A percentile compares a stretch with the other conserved stretches of the same genome.
Conservation (phyloP, 192 early-diverging fungal genomes). For the Coemansia sp. region DNA sequence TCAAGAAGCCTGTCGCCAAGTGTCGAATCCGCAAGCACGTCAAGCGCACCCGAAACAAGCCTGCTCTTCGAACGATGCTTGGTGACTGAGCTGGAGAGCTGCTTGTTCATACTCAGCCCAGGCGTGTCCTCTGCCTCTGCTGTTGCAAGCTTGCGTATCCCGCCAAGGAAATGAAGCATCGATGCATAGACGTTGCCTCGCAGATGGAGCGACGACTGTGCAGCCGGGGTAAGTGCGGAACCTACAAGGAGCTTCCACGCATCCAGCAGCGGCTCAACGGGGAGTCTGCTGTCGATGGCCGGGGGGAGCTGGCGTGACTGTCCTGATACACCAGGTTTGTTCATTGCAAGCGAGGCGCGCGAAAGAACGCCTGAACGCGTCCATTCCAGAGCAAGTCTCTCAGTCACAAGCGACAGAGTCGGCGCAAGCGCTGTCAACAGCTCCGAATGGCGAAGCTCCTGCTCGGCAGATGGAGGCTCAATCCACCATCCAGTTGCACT, state of each 20-base stretch:
- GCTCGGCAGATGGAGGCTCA: constrained; percentile 27
- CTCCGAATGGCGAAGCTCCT: constrained; percentile 40
- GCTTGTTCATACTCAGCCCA: constrained; percentile 7
- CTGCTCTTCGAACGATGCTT: constrained; percentile 7
- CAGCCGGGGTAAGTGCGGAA: constrained; percentile 60
- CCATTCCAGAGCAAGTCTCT: constrained; percentile 47
- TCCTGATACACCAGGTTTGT: constrained; percentile 37
- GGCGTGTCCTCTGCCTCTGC: constrained; percentile 21
- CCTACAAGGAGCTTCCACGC: constrained; percentile 59
- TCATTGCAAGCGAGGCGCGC: constrained; percentile 33
- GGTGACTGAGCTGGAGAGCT: constrained; percentile 5
- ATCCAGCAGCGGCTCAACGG: constrained; percentile 57
- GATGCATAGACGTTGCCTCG: constrained; percentile 82
- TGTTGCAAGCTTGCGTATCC: constrained; percentile 42
- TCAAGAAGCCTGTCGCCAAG: constrained; percentile 74
- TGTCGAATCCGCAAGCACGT: constrained; percentile 36
- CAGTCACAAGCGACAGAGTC: constrained; percentile 37
- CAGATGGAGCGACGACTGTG: constrained; percentile 55
- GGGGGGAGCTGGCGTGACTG: constrained; percentile 42
- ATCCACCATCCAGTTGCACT: constrained; percentile 19
- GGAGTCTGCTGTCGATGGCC: constrained; percentile 55
- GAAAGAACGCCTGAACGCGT: constrained; percentile 33
- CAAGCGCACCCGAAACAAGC: constrained; percentile 55
- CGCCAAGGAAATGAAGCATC: constrained; percentile 66
- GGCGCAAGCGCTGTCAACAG: constrained; percentile 40